Evolutionary conservation across 2,329 filamentous ascomycete species (phyloP), one percentile per base, ranked within the genome.

Genomic region (Phaeoacremonium minimum): DNA sequence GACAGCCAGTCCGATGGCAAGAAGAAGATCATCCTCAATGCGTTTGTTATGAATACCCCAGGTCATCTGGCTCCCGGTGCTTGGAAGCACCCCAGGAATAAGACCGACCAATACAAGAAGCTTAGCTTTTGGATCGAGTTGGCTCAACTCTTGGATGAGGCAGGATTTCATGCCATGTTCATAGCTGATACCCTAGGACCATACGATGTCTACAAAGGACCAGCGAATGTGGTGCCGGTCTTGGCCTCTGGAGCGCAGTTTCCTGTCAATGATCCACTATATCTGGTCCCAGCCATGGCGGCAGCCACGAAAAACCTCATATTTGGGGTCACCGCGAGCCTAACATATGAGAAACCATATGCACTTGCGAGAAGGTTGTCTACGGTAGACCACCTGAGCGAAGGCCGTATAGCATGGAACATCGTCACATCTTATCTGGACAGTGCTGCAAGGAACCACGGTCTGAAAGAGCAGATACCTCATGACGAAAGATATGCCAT

Each of bases 341-440:
- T 82, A 2, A 85, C 80, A 0, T 87, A 86, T 42, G 82, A 87
- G 50, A 75, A 80, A 48, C 83, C 83, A 0, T 87, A 83, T 50
- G 77, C 84, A 46, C 62, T 87, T 15, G 83, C 83, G 0, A 61
- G 83, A 22, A 63, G 81, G 9, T 53, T 86, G 15, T 80, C 76
- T 0, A 86, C 82, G 0, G 66, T 84, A 0, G 83, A 87, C 48
- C 83, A 87, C 51, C 60, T 87, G 4, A 80, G 73, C 2, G 75
- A 76, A 38, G 80, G 82, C 35, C 67, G 81, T 18, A 46, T 79
- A 4, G 74, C 71, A 16, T 78, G 75, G 73, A 77, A 75, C 63
- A 78, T 87, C 36, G 83, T 87, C 1, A 86, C 83, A 0, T 77
- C 80, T 34, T 87, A 85, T 50, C 67, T 86, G 0, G 80, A 86